Evolutionary conservation across 2,329 filamentous ascomycete genomes (phyloP).

Genomic region (Arthrobotrys sinensis): DNA sequence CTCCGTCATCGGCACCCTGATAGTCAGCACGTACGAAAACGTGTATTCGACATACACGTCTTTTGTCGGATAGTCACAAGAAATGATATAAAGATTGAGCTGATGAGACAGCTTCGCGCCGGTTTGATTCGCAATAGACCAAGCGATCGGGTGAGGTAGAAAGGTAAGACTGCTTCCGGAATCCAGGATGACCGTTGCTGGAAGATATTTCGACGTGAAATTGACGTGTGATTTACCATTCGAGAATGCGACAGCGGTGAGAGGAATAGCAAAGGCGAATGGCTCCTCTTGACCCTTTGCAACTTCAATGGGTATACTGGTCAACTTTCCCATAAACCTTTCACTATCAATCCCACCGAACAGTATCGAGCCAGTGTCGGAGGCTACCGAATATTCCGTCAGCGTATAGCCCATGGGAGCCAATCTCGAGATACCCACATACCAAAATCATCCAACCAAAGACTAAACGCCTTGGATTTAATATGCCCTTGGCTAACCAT

Average conservation of each 20-base stretch:
- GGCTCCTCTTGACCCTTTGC: slow-evolving; percentile 30
- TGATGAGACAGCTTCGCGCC: slow-evolving; percentile 72
- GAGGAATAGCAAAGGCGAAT: slow-evolving; percentile 44
- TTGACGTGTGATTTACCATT: slow-evolving; percentile 65
- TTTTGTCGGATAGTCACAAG: slow-evolving; percentile 71
- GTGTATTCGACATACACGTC: slow-evolving; percentile 71
- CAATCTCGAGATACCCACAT: slow-evolving; percentile 29
- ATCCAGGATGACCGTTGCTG: slow-evolving; percentile 78
- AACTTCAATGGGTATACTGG: slow-evolving; percentile 64
- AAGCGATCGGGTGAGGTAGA: slow-evolving; percentile 62
- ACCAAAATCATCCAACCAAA: slow-evolving; percentile 67
- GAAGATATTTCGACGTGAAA: slow-evolving; percentile 70
- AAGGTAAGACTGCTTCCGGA: slow-evolving; percentile 68
- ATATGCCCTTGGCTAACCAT: slow-evolving; percentile 54
- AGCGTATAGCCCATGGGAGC: neutral
- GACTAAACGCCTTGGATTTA: slow-evolving; percentile 64
- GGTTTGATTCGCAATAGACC: slow-evolving; percentile 61
- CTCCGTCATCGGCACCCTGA: slow-evolving; percentile 74
- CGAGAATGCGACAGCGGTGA: slow-evolving; percentile 42
- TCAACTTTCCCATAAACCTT: slow-evolving; percentile 68
- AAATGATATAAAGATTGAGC: slow-evolving; percentile 75
- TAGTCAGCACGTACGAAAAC: slow-evolving; percentile 71
- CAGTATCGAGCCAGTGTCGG: slow-evolving; percentile 66
- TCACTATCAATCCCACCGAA: slow-evolving; percentile 71
- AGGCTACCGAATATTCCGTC: slow-evolving; percentile 45